Percentiles rank a stretch among this genome's conserved stretches.
Conservation (phyloP, 2,329 filamentous ascomycete species). For the Hypoxylon sp. region DNA sequence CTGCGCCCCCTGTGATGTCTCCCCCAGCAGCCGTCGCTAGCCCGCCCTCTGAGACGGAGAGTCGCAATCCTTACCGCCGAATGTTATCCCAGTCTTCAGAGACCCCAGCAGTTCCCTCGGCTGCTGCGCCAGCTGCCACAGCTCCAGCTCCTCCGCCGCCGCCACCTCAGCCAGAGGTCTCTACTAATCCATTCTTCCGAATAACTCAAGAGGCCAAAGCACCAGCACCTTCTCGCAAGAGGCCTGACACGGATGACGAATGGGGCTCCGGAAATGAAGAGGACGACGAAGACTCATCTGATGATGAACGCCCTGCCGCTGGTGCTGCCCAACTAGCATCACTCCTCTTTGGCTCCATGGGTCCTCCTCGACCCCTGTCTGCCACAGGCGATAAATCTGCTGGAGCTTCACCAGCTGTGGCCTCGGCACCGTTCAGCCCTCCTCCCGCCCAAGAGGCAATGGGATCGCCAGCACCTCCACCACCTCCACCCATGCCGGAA, state of each 20-base stretch:
- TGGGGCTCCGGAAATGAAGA: constrained; percentile 84
- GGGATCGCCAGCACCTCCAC: constrained; percentile 52
- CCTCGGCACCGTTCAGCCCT: constrained; percentile 54
- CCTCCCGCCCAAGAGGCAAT: constrained; percentile 51
- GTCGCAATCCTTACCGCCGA: constrained; percentile 94
- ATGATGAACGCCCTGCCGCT: constrained; percentile 83
- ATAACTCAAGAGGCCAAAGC: constrained; percentile 74
- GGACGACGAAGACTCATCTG: constrained; percentile 75
- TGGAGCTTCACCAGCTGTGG: constrained; percentile 56
- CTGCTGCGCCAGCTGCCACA: constrained; percentile 60
- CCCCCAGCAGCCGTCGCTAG: constrained; percentile 66
- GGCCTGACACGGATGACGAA: constrained; percentile 72
- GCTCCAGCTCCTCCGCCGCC: constrained; percentile 58
- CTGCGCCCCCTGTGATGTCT: constrained; percentile 63
- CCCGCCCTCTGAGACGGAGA: constrained; percentile 76
- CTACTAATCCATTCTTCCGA: constrained; percentile 97
- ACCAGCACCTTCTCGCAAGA: constrained; percentile 65
- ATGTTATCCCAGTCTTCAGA: constrained; percentile 81
- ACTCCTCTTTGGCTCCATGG: constrained; percentile 97
- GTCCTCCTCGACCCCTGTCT: constrained; percentile 87
- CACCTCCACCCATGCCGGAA: constrained; percentile 56
- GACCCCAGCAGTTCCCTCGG: constrained; percentile 60
- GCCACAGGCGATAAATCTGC: constrained; percentile 79
- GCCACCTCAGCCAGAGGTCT: constrained; percentile 66
- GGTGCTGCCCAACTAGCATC: constrained; percentile 93